A percentile compares a stretch with the other conserved stretches of the same genome.
Conservation (phyloP, 306 rosid genomes). For the Ormosia emarginata region DNA sequence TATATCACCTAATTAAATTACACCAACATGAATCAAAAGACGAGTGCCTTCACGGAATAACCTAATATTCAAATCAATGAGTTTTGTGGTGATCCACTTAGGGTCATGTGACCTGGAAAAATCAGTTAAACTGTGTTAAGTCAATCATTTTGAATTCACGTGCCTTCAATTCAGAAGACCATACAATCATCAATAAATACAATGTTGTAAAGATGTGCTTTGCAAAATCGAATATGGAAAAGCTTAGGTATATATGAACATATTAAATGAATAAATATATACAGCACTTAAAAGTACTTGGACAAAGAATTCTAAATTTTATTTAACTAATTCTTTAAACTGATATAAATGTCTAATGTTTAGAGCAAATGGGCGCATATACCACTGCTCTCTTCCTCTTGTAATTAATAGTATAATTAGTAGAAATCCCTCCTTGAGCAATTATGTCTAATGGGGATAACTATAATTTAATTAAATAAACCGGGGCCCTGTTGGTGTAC, state of each 20-base stretch:
- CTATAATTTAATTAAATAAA: not conserved
- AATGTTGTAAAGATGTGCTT: not conserved
- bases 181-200: not conserved
- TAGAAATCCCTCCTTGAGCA: not conserved
- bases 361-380: no score
- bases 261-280: no score
- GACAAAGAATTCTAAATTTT: not conserved
- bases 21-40: not conserved
- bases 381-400: no score
- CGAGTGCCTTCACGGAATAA: not conserved
- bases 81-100: constrained; percentile 5
- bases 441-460: not conserved
- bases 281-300: not conserved
- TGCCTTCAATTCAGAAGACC: constrained; percentile 23
- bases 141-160: constrained; percentile 27
- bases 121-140: not conserved
- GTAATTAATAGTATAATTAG: no score
- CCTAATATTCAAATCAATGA: not conserved
- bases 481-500: not conserved
- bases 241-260: not conserved
- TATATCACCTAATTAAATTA: not conserved
- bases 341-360: no score
- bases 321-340: no score
- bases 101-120: constrained; percentile 7
- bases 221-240: not conserved